Evolutionary conservation across 345 rosid genomes (phyloP).

Genomic region (Hirschfeldia incana): DNA sequence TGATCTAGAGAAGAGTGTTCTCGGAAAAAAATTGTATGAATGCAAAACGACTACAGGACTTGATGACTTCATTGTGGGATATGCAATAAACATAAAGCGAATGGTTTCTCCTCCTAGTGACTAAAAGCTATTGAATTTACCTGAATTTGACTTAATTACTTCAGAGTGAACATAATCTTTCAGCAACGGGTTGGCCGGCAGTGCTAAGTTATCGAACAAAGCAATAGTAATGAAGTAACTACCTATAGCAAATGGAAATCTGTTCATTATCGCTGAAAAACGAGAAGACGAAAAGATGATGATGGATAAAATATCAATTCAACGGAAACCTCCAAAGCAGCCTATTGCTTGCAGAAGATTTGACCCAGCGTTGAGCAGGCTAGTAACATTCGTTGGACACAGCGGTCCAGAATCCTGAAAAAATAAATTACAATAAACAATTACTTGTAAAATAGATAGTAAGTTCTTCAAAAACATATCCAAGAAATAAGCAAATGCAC

Average conservation of each 20-base stretch:
- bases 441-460: conserved; percentile 1
- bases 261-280: conserved; percentile 28
- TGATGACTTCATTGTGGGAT: conserved; percentile 9
- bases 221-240: conserved; percentile 61
- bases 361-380: conserved; percentile 70
- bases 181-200: conserved; percentile 46
- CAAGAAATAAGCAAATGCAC: conserved; percentile 29
- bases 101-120: conserved; percentile 2
- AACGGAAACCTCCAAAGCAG: conserved; percentile 62
- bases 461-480: conserved; percentile 7
- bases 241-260: conserved; percentile 49
- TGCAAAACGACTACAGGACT: neutral
- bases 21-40: conserved; percentile 2
- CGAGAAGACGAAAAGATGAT: conserved; percentile 2
- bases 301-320: neutral
- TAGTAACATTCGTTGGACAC: conserved; percentile 65
- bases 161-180: conserved; percentile 53
- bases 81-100: neutral
- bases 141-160: conserved; percentile 52
- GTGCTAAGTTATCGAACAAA: conserved; percentile 46
- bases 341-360: conserved; percentile 94
- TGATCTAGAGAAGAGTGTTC: neutral
- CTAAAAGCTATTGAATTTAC: conserved; percentile 38
- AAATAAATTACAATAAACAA: neutral
- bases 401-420: conserved; percentile 80